Percentiles rank a stretch among this genome's conserved stretches.
phyloP scores from a whole-genome alignment of 2,329 filamentous ascomycete species.

The Zalaria obscura region DNA sequence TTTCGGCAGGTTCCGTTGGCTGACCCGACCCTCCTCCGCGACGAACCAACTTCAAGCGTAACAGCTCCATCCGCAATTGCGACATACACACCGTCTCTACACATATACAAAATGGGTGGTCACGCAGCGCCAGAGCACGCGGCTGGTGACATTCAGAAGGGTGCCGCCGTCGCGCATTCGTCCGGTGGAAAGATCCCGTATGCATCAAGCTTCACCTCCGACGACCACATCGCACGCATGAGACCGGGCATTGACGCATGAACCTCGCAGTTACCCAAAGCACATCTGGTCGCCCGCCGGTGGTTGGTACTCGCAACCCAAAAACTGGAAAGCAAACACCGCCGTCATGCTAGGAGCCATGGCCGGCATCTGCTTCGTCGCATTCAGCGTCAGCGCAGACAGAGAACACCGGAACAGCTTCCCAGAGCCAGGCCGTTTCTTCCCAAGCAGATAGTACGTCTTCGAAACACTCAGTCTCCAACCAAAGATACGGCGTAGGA shows the following conservation, averaged over 20 bases:
- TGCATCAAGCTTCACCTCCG: constrained; percentile 12
- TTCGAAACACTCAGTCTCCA: not conserved
- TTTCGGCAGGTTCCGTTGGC: not conserved
- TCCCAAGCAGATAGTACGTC: constrained; percentile 69
- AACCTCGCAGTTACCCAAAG: constrained; percentile 65
- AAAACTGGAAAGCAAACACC: constrained; percentile 93
- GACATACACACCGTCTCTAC: no score
- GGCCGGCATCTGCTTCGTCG: constrained; percentile 51
- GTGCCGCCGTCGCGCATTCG: not conserved
- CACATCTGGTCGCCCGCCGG: constrained; percentile 98
- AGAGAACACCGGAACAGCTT: constrained; percentile 60
- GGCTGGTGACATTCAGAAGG: not conserved
- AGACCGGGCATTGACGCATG: constrained; percentile 3
- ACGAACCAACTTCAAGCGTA: not conserved
- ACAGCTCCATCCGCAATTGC: no score
- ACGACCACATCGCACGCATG: not conserved
- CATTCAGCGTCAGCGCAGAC: constrained; percentile 60
- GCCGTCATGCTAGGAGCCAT: constrained; percentile 57
- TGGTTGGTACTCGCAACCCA: constrained; percentile 92
- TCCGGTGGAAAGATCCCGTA: constrained; percentile 61
- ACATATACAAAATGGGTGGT: not conserved
- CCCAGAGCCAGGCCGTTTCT: constrained; percentile 65
- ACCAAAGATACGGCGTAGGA: not conserved
- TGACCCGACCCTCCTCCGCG: not conserved
- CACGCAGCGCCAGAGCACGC: not conserved